A percentile compares a stretch with the other conserved stretches of the same genome.
phyloP scores from a whole-genome alignment of 2,329 filamentous ascomycete species.

The Hypoxylon sp. region DNA sequence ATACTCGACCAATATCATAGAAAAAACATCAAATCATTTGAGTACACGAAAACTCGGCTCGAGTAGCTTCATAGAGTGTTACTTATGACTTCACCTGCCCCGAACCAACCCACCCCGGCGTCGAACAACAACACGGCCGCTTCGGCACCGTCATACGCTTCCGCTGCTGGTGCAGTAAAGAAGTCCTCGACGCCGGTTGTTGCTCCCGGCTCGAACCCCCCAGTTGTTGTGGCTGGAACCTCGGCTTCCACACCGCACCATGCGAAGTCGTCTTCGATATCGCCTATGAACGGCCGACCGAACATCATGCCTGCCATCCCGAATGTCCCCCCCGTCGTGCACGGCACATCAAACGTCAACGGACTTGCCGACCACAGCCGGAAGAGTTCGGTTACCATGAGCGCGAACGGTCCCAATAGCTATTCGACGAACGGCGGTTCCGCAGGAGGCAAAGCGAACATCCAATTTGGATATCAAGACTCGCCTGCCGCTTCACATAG shows the following conservation, averaged over 20 bases:
- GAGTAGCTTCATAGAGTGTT: slow-evolving; percentile 54
- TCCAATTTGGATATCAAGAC: slow-evolving; percentile 86
- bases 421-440: slow-evolving; percentile 84
- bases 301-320: slow-evolving; percentile 79
- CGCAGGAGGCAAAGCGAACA: slow-evolving; percentile 72
- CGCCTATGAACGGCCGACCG: slow-evolving; percentile 88
- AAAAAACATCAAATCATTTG: slow-evolving; percentile 29
- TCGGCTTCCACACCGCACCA: slow-evolving; percentile 69
- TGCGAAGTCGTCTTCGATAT: slow-evolving; percentile 76
- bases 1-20: slow-evolving; percentile 28
- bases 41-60: slow-evolving; percentile 34
- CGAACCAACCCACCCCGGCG: slow-evolving; percentile 70
- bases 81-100: slow-evolving; percentile 75
- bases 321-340: slow-evolving; percentile 73
- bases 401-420: slow-evolving; percentile 82
- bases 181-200: slow-evolving; percentile 74
- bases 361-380: slow-evolving; percentile 79
- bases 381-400: slow-evolving; percentile 94
- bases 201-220: slow-evolving; percentile 70
- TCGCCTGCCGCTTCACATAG: slow-evolving; percentile 78
- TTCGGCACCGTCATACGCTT: slow-evolving; percentile 76
- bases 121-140: slow-evolving; percentile 69
- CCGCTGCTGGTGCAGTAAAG: slow-evolving; percentile 74
- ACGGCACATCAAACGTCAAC: slow-evolving; percentile 77
- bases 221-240: slow-evolving; percentile 69